Evolutionary conservation across 164 flowering plant genomes (phyloP).

Genomic region (Kalanchoe fedtschenkoi): DNA sequence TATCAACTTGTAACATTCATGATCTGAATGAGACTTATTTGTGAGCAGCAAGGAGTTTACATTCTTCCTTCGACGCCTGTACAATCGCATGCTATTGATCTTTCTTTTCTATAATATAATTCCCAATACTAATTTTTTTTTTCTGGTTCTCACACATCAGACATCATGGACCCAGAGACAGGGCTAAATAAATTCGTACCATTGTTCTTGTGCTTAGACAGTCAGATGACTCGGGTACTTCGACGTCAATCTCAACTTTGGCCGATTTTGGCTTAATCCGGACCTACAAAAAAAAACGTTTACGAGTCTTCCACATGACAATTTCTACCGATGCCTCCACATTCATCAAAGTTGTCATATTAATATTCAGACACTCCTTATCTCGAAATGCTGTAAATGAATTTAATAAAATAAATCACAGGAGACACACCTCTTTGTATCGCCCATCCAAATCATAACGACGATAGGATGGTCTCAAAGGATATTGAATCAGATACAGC

Average conservation of each 20-base stretch:
- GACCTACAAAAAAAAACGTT: constrained; percentile 34
- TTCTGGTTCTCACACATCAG: too few relatives aligned
- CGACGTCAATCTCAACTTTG: constrained; percentile 59
- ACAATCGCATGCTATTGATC: too few relatives aligned
- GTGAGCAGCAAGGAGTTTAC: too few relatives aligned
- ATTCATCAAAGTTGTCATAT: too few relatives aligned
- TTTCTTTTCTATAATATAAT: too few relatives aligned
- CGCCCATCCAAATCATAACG: constrained; percentile 76
- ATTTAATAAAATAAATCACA: background rate
- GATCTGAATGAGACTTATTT: too few relatives aligned
- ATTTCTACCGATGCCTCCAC: too few relatives aligned
- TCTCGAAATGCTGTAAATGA: too few relatives aligned
- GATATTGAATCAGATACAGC: constrained; percentile 80
- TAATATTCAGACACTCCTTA: too few relatives aligned
- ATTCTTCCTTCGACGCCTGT: too few relatives aligned
- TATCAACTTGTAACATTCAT: too few relatives aligned
- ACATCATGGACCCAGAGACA: background rate
- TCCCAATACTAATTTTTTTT: background rate
- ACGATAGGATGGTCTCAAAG: constrained; percentile 75
- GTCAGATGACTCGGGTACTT: constrained; percentile 22
- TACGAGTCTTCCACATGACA: background rate
- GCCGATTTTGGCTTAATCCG: constrained; percentile 48
- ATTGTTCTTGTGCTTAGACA: constrained; percentile 22
- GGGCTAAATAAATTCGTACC: constrained; percentile 27
- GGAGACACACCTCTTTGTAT: constrained; percentile 49